Base-by-base conservation (phyloP, 2,329 filamentous ascomycete species). In the Salinomyces thailandicus region DNA sequence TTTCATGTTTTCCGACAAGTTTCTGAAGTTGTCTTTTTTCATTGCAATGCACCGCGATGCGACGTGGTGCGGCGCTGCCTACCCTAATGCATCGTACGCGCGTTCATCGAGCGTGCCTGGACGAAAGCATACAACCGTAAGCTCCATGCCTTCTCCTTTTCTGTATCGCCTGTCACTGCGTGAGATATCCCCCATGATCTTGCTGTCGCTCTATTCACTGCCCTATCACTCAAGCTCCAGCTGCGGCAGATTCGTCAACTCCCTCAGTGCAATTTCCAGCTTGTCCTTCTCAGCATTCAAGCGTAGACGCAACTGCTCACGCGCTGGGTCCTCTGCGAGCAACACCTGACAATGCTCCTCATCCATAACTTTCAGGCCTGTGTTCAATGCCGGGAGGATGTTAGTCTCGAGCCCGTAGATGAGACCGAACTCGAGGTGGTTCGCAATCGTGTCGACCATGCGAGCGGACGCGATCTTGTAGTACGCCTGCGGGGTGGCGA, bases 401-500 rank as follows among this genome's bases (percentile, higher is more conserved):
- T 38, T 31, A 7, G 31, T 18, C 26, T 46, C 38, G 11, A 50
- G 39, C 12, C 38, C 38, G 1, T 38, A 8, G 17, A 51, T 32
- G 16, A 58, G 30, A 4, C 45, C 45, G 14, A 18, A 38, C 19
- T 55, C 47, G 8, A 56, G 18, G 9, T 44, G 39, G 16, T 35
- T 40, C 2, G 38, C 59, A 4, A 71, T 49, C 0, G 53, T 52
- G 18, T 86, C 80, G 1, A 75, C 66, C 47, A 85, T 81, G 1
- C 80, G 71, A 20, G 68, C 61, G 0, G 75, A 71, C 0, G 81
- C 79, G 4, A 79, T 71, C 31, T 73, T 67, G 51, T 86, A 86
- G 54, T 85, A 86, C 0, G 72, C 79, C 0, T 78, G 65, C 30
- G 83, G 68, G 3, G 75, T 75, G 0, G 76, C 68, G 0, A 81